Evolutionary conservation across 352 stramenopile species (phyloP), one percentile per base, ranked within the genome.

Genomic region (Saprolegnia diclina): DNA sequence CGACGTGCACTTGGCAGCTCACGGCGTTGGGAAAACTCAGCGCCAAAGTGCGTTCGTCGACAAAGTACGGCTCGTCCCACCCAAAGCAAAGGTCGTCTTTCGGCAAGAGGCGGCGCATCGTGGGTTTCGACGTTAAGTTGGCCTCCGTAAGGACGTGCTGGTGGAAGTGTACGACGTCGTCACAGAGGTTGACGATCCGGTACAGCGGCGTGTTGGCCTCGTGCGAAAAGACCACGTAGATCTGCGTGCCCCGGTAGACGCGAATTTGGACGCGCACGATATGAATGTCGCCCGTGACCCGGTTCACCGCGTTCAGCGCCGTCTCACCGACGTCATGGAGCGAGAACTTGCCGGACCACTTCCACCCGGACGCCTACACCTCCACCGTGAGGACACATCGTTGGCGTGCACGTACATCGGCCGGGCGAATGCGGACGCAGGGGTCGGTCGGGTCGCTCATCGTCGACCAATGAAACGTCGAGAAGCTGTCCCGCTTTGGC

Each of bases 231-330:
- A 96, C 73, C 18, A 94, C 65, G 53, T 83, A 93, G 10, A 90
- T 83, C 42, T 87, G 84, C 5, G 92, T 79, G 0, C 78, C 78
- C 14, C 77, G 82, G 46, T 94, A 80, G 0, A 92, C 78, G 11
- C 85, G 83, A 38, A 94, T 81, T 72, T 96, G 83, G 24, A 93
- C 76, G 1, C 87, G 85, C 1, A 94, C 62, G 14, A 94, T 81
- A n/a, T 85, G 76, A n/a, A 93, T 82, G 14, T 86, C 75, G 62
- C 79, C 86, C 2, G 87, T 87, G 63, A 89, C 85, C 57, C 80
- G 82, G 72, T 90, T 95, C 64, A 83, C 92, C n/a, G 92, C 66
- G 69, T 96, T 96, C 32, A 93, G 76, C 19, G 87, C 82, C 21
- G 82, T 91, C 67, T 94, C 88, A 45, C 85, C 90, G 21, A 94